phyloP scores from a whole-genome alignment of 2,329 filamentous ascomycete genomes.

The Fusarium fracticaudum region DNA sequence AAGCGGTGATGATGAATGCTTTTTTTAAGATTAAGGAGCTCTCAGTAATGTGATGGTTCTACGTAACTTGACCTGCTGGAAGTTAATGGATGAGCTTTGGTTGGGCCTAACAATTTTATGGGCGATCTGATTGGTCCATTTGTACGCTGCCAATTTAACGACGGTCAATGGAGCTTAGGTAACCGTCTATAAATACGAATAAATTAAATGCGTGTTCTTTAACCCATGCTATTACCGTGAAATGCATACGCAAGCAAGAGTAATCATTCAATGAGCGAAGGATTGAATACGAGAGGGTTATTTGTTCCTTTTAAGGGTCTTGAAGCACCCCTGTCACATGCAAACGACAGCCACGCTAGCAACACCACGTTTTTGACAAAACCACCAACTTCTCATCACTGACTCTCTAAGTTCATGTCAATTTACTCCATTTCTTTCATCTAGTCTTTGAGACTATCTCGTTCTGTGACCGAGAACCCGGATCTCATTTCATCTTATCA shows the following conservation, averaged over 20 bases:
- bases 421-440: background rate
- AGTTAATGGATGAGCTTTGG: constrained; percentile 1
- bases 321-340: background rate
- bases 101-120: constrained; percentile 30
- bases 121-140: constrained; percentile 24
- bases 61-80: constrained; percentile 28
- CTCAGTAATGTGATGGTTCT: background rate
- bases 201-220: background rate
- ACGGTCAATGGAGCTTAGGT: background rate
- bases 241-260: background rate
- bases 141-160: background rate
- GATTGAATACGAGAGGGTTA: background rate
- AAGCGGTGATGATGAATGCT: constrained; percentile 3
- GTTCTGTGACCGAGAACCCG: constrained; percentile 26
- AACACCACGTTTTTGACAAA: background rate
- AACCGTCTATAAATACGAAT: background rate
- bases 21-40: constrained; percentile 14
- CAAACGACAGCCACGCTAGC: background rate
- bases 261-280: background rate
- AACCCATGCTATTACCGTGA: background rate
- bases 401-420: background rate
- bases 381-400: background rate
- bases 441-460: background rate
- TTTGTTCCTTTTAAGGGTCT: background rate
- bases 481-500: background rate